A percentile compares a stretch with the other conserved stretches of the same genome.
These are phyloP conservation scores for Rhizopus arrhizus DNA, from an alignment of 371 early-diverging fungal species.

Conservation along the genomic window DNA sequence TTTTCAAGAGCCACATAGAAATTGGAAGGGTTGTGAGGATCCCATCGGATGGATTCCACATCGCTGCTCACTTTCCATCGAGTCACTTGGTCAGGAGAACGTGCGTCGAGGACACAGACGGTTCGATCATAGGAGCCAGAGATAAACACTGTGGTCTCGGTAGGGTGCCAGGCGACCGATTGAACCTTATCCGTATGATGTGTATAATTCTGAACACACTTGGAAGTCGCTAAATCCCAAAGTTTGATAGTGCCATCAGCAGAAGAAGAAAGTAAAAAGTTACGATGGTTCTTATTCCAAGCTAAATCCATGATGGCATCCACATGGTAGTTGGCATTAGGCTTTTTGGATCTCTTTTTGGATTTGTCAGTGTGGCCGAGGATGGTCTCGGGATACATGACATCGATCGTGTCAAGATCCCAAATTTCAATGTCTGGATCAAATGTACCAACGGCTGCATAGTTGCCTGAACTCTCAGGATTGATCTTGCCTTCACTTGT, in stretches of 20 bases:
- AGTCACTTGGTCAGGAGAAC: slow-evolving; percentile 69
- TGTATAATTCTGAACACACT: slow-evolving; percentile 73
- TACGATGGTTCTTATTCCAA: slow-evolving; percentile 87
- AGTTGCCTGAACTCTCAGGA: slow-evolving; percentile 68
- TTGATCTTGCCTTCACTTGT: slow-evolving; percentile 62
- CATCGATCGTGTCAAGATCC: slow-evolving; percentile 91
- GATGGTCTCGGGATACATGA: slow-evolving; percentile 87
- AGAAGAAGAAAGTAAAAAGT: slow-evolving; percentile 88
- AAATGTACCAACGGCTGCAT: slow-evolving; percentile 93
- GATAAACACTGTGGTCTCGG: slow-evolving; percentile 82
- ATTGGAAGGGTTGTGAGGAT: slow-evolving; percentile 73
- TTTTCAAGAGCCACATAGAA: slow-evolving; percentile 86
- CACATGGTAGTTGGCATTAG: slow-evolving; percentile 80
- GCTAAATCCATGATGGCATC: slow-evolving; percentile 92
- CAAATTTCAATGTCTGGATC: slow-evolving; percentile 97
- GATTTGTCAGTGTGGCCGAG: slow-evolving; percentile 74
- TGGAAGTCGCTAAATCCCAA: slow-evolving; percentile 85
- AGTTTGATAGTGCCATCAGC: slow-evolving; percentile 96
- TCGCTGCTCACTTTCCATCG: slow-evolving; percentile 77
- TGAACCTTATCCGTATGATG: slow-evolving; percentile 91
- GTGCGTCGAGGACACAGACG: slow-evolving; percentile 84
- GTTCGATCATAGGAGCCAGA: slow-evolving; percentile 90
- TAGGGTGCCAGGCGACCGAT: slow-evolving; percentile 87
- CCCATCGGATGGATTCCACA: slow-evolving; percentile 91
- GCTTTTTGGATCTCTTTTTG: slow-evolving; percentile 64